Evolutionary conservation across 192 early-diverging fungal species (phyloP).

Genomic region (Mortierella hygrophila): DNA sequence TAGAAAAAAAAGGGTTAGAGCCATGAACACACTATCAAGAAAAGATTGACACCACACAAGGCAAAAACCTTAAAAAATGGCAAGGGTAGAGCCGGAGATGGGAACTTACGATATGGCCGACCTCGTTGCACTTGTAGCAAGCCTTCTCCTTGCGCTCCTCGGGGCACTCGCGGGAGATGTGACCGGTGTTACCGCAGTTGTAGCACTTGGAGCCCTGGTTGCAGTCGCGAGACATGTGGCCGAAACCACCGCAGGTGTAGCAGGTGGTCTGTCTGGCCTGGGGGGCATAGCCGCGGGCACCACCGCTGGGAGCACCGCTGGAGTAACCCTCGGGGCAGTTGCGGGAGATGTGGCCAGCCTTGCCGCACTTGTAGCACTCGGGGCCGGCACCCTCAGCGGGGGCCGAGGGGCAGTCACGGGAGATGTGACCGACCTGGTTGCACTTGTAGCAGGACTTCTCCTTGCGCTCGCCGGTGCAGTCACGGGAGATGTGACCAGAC

Average conservation of each 20-base stretch:
- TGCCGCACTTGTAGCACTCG: constrained; percentile 63
- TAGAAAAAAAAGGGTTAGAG: neutral
- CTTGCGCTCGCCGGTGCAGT: constrained; percentile 62
- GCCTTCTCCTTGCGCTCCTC: constrained; percentile 64
- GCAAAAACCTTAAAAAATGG: too few species aligned
- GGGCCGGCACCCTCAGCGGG: constrained; percentile 53
- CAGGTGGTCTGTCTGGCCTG: constrained; percentile 42
- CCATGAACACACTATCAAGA: neutral
- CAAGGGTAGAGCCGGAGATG: neutral
- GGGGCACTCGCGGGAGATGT: constrained; percentile 56
- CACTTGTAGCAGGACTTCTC: constrained; percentile 72
- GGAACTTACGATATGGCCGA: constrained; percentile 61
- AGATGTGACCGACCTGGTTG: constrained; percentile 67
- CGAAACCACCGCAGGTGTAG: constrained; percentile 59
- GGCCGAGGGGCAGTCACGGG: constrained; percentile 65
- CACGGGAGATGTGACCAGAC: constrained; percentile 56
- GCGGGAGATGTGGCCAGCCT: constrained; percentile 68
- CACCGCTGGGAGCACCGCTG: constrained; percentile 9
- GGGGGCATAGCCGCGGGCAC: constrained; percentile 12
- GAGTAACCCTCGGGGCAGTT: constrained; percentile 59
- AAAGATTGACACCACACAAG: too few species aligned
- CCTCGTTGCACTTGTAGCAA: constrained; percentile 69
- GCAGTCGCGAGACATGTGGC: constrained; percentile 55
- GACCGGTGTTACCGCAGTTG: constrained; percentile 58
- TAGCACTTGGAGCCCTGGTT: constrained; percentile 58